A percentile compares a stretch with the other conserved stretches of the same genome.
phyloP scores from a whole-genome alignment of 2,329 filamentous ascomycete genomes.

The Tolypocladium nubicola region DNA sequence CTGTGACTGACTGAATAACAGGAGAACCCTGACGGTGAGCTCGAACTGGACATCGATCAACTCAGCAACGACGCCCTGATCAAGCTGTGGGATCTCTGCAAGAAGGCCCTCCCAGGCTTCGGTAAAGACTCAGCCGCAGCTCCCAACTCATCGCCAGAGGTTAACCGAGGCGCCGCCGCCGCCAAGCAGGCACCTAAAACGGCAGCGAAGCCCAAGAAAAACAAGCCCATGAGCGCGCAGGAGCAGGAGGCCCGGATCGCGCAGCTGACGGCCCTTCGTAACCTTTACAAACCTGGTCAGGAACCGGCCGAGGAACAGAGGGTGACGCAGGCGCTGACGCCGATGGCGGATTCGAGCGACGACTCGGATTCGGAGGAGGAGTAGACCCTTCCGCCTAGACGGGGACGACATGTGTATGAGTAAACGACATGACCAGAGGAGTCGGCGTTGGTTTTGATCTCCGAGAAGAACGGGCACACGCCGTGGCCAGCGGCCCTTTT shows the following conservation, averaged over 20 bases:
- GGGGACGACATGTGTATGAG: constrained; percentile 2
- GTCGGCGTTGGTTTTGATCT: constrained; percentile 6
- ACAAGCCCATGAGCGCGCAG: constrained; percentile 63
- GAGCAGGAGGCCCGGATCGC: constrained; percentile 59
- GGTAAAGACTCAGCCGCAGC: constrained; percentile 20
- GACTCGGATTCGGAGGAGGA: constrained; percentile 38
- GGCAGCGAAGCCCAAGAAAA: constrained; percentile 52
- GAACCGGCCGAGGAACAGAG: constrained; percentile 17
- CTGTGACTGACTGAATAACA: constrained; percentile 12
- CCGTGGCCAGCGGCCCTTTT: not conserved
- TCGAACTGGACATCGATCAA: constrained; percentile 49
- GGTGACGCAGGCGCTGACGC: constrained; percentile 14
- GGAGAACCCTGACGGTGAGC: constrained; percentile 49
- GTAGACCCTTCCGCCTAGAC: constrained; percentile 15
- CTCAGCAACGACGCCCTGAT: constrained; percentile 43
- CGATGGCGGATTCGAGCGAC: constrained; percentile 26
- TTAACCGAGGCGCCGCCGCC: constrained; percentile 13
- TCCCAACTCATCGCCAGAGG: constrained; percentile 18
- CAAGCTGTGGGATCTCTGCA: constrained; percentile 38
- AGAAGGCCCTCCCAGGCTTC: constrained; percentile 30
- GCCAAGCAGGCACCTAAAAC: constrained; percentile 19
- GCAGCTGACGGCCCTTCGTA: constrained; percentile 44
- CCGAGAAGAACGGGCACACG: not conserved
- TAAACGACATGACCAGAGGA: constrained; percentile 5
- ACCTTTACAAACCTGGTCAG: constrained; percentile 25